A percentile compares a stretch with the other conserved stretches of the same genome.
phyloP scores from a whole-genome alignment of 1,139 yeast genomes.

The Zhuliangozyma parablackwelliae region DNA sequence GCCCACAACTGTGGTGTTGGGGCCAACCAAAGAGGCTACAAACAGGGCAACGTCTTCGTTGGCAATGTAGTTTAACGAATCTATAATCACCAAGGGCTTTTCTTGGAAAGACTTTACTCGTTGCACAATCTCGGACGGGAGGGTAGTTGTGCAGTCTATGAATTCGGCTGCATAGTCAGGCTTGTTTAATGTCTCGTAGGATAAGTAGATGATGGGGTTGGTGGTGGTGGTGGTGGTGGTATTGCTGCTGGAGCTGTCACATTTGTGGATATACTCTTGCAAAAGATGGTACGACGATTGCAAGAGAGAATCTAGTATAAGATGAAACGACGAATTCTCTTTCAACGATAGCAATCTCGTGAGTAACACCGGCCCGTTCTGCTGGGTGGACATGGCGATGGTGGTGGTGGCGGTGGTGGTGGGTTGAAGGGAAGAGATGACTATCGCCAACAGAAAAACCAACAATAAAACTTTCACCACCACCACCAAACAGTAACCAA shows the following conservation, averaged over 20 bases:
- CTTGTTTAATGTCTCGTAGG: constrained; percentile 55
- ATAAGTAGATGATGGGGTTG: constrained; percentile 40
- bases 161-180: constrained; percentile 50
- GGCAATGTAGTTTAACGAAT: constrained; percentile 61
- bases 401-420: neutral
- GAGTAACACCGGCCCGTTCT: constrained; percentile 55
- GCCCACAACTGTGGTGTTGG: constrained; percentile 53
- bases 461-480: constrained; percentile 1
- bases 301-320: constrained; percentile 62
- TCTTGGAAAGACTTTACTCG: constrained; percentile 2
- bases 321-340: constrained; percentile 69
- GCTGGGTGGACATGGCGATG: constrained; percentile 30
- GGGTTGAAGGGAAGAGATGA: neutral
- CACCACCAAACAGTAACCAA: neutral
- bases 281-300: constrained; percentile 62
- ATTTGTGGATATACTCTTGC: constrained; percentile 50
- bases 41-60: constrained; percentile 46
- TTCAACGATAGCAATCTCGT: constrained; percentile 61
- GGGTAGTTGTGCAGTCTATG: constrained; percentile 37
- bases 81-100: constrained; percentile 50
- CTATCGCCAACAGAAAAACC: neutral
- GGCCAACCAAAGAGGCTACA: constrained; percentile 51
- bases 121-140: constrained; percentile 2
- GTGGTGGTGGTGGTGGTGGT: constrained; percentile 18
- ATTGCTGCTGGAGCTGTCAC: constrained; percentile 12